These are phyloP conservation scores for Candida nonsorbophila DNA, from an alignment of 805 yeast species.

Conservation along the genomic window DNA sequence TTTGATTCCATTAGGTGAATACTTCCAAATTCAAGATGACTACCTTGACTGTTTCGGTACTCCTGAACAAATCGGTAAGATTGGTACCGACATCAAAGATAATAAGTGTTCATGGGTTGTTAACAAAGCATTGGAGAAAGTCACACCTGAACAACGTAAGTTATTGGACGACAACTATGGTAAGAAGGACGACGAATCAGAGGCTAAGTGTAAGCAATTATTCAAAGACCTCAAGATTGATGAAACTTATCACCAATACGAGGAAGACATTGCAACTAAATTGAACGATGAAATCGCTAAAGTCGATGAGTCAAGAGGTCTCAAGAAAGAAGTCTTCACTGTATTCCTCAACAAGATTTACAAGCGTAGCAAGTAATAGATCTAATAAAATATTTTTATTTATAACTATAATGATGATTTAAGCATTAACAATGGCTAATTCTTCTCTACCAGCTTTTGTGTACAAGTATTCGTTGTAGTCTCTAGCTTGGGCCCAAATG, in stretches of 20 bases:
- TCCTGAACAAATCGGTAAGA: slow-evolving; percentile 95
- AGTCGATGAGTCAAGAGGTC: slow-evolving; percentile 89
- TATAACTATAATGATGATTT: slow-evolving; percentile 6
- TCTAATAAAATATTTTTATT: background rate
- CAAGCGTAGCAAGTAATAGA: slow-evolving; percentile 75
- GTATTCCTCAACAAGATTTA: slow-evolving; percentile 86
- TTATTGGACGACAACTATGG: slow-evolving; percentile 88
- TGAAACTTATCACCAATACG: slow-evolving; percentile 69
- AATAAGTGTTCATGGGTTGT: slow-evolving; percentile 98
- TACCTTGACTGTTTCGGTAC: slow-evolving; percentile 95
- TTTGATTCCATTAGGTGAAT: slow-evolving; percentile 92
- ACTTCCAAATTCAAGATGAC: slow-evolving; percentile 98
- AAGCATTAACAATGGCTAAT: slow-evolving; percentile 59
- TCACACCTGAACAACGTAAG: slow-evolving; percentile 74
- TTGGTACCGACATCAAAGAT: slow-evolving; percentile 97
- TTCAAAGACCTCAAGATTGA: slow-evolving; percentile 73
- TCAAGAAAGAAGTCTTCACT: slow-evolving; percentile 79
- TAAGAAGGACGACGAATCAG: slow-evolving; percentile 63
- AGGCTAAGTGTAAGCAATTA: slow-evolving; percentile 64
- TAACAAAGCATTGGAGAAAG: slow-evolving; percentile 83
- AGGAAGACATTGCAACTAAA: slow-evolving; percentile 66
- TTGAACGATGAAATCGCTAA: slow-evolving; percentile 60
- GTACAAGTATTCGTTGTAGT: slow-evolving; percentile 89
- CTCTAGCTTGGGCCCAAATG: slow-evolving; percentile 82
- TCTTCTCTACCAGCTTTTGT: slow-evolving; percentile 98